A percentile compares a stretch with the other conserved stretches of the same genome.
Evolutionary conservation across 768 basidiomycete genomes (phyloP).

Genomic region (Leccinum variicolor): DNA sequence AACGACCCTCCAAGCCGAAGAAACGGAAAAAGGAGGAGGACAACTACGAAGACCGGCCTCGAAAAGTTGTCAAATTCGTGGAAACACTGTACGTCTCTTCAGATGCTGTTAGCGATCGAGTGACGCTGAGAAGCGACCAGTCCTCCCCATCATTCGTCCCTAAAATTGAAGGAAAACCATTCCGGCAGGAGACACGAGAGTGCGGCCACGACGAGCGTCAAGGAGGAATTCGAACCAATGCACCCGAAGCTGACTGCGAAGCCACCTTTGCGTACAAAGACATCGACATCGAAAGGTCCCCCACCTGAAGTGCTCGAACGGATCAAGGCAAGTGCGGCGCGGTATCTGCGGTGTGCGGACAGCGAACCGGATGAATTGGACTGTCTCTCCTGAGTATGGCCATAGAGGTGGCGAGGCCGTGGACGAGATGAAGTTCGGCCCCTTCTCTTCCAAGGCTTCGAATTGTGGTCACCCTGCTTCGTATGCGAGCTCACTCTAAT

Average conservation of each 20-base stretch:
- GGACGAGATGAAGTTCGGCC: background rate
- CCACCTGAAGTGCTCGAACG: constrained; percentile 39
- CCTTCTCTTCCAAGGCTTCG: background rate
- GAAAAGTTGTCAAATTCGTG: constrained; percentile 18
- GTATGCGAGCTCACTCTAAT: background rate
- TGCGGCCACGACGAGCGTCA: background rate
- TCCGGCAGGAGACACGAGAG: background rate
- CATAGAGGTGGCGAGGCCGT: background rate
- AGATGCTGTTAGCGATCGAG: background rate
- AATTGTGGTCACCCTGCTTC: background rate
- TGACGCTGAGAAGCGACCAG: constrained; percentile 1
- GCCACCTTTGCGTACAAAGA: constrained; percentile 9
- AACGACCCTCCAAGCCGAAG: constrained; percentile 7
- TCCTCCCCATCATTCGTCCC: constrained; percentile 17
- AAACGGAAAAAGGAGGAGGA: constrained; percentile 23
- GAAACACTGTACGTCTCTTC: constrained; percentile 12
- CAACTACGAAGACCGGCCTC: constrained; percentile 20
- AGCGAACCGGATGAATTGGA: constrained; percentile 46
- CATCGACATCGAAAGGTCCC: constrained; percentile 28
- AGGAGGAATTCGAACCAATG: background rate
- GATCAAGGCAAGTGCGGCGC: constrained; percentile 31
- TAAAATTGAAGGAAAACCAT: constrained; percentile 36
- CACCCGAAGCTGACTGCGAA: background rate
- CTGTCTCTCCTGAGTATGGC: constrained; percentile 37
- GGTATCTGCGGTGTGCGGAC: constrained; percentile 16